Evolutionary conservation across 2,329 filamentous ascomycete species (phyloP), one percentile per base, ranked within the genome.

Genomic region (Colletotrichum orbiculare): DNA sequence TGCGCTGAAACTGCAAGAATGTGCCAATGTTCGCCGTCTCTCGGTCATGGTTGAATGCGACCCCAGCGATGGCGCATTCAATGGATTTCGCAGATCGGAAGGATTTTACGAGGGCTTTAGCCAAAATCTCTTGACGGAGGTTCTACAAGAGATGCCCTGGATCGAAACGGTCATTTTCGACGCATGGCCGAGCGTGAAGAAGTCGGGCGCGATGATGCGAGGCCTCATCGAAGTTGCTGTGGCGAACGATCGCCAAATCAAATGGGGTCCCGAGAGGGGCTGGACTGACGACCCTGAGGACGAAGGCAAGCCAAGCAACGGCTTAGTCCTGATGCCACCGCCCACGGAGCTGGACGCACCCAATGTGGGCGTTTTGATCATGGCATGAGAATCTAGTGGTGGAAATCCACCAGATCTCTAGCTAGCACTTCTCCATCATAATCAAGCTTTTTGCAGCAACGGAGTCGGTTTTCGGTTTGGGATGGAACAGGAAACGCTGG

Each of bases 71-170:
- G 83, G 81, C 35, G 79, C 88, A 17, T 93, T 92, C 70, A 85
- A 86, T 59, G 91, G 90, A 0, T 94, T 91, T 71, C 84, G 90
- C 12, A 83, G 85, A 34, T 82, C 83, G 1, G 84, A 89, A 34
- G 86, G 89, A 1, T 93, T 91, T 68, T 94, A 92, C 72, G 91
- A 92, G 65, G 76, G 75, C 6, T 94, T 93, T 71, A 89, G 85
- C 34, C 78, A 83, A 10, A 77, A 79, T 2, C 76, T 94, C 35
- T 73, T 94, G 7, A 75, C 78, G 4, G 81, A 79, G 8, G 82
- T 93, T 3, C 72, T 93, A 2, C 77, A 80, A 1, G 82, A 82
- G 59, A 76, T 91, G 62, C 87, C 89, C 0, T 82, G 79, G 42
- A 74, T 92, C 2, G 73, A 82, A 8, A 78, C 80, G 1, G 81